Evolutionary conservation across 73 alveolate genomes (phyloP).

Genomic region (Paramecium bursaria): DNA sequence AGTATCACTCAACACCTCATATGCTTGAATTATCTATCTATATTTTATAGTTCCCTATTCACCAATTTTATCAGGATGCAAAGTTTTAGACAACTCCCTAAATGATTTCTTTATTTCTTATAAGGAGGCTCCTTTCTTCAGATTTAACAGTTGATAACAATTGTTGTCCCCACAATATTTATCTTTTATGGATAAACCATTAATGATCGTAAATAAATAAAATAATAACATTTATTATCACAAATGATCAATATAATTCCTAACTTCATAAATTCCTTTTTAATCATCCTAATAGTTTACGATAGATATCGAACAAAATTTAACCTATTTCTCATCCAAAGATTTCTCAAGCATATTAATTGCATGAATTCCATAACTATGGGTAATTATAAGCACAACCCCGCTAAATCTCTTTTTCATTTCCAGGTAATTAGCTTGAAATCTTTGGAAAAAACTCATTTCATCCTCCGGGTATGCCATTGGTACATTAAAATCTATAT

Average conservation of each 20-base stretch:
- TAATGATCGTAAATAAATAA: too few species aligned
- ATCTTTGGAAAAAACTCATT: slow-evolving; percentile 24
- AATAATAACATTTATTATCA: too few species aligned
- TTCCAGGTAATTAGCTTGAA: slow-evolving; percentile 13
- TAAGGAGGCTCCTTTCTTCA: slow-evolving; percentile 6
- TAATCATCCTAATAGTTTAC: too few species aligned
- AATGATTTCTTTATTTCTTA: slow-evolving; percentile 38
- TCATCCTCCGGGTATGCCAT: slow-evolving; percentile 32
- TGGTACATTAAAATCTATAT: background rate
- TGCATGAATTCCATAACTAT: slow-evolving; percentile 58
- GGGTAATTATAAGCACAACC: slow-evolving; percentile 1
- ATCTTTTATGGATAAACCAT: slow-evolving; percentile 58
- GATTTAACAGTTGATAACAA: slow-evolving; percentile 17
- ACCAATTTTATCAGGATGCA: slow-evolving; percentile 44
- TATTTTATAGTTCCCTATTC: background rate
- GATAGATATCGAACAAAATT: too few species aligned
- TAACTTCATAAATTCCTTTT: too few species aligned
- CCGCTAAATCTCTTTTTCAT: slow-evolving; percentile 1
- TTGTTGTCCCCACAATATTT: slow-evolving; percentile 54
- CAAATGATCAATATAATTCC: too few species aligned
- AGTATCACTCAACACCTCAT: slow-evolving; percentile 54
- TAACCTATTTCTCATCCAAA: too few species aligned
- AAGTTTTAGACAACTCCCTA: slow-evolving; percentile 38
- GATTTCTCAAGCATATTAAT: slow-evolving; percentile 52
- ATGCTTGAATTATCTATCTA: slow-evolving; percentile 41